Percentiles rank a stretch among this genome's conserved stretches.
Evolutionary conservation across 352 stramenopile species (phyloP).

Genomic region (Pythium brassicae): DNA sequence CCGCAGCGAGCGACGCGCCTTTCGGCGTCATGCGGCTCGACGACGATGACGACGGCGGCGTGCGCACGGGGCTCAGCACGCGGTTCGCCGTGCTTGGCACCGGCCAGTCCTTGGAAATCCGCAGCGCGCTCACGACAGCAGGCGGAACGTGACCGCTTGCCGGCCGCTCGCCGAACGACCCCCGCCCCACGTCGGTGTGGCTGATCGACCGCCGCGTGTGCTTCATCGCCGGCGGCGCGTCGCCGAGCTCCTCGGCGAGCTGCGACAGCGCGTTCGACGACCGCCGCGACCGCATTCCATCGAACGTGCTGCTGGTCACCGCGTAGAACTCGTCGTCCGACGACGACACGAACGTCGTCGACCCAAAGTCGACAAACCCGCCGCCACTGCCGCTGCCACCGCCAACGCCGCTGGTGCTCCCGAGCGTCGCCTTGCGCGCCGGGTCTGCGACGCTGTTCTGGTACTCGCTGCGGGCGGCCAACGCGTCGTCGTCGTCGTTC

Average conservation of each 20-base stretch:
- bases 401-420: not conserved
- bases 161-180: conserved; percentile 15
- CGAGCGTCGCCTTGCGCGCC: not conserved
- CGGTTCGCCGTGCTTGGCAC: conserved; percentile 16
- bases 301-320: conserved; percentile 5
- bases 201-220: conserved; percentile 53
- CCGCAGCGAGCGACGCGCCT: conserved; percentile 2
- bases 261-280: conserved; percentile 37
- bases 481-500: conserved; percentile 11
- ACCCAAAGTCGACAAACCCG: conserved; percentile 2
- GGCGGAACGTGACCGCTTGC: not conserved
- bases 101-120: conserved; percentile 47
- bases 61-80: conserved; percentile 18
- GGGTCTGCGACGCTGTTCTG: conserved; percentile 1
- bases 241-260: conserved; percentile 23
- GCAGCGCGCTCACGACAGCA: conserved; percentile 7
- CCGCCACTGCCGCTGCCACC: not conserved
- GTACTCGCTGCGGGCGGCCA: conserved; percentile 5
- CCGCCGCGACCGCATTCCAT: conserved; percentile 14
- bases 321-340: conserved; percentile 18
- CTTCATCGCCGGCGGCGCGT: conserved; percentile 47
- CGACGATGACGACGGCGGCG: conserved; percentile 5
- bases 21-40: conserved; percentile 6
- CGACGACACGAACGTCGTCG: conserved; percentile 5
- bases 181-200: conserved; percentile 42